A percentile compares a stretch with the other conserved stretches of the same genome.
Evolutionary conservation across 2,329 filamentous ascomycete species (phyloP).

Genomic region (Penicillium griseofulvum): DNA sequence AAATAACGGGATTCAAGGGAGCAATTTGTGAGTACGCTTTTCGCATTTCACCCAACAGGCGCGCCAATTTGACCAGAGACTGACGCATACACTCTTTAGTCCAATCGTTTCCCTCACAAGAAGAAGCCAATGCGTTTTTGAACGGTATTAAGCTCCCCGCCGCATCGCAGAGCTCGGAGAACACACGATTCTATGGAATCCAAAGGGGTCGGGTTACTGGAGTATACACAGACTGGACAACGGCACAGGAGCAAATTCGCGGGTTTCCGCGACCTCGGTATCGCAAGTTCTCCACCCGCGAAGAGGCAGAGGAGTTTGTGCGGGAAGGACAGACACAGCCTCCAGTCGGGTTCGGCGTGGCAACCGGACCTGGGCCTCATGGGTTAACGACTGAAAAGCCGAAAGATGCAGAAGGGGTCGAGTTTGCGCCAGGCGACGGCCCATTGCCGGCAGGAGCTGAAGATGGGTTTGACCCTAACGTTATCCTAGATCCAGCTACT

Average conservation of each 20-base stretch:
- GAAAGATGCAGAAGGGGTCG: constrained; percentile 44
- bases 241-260: constrained; percentile 69
- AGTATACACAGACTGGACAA: constrained; percentile 65
- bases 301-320: constrained; percentile 78
- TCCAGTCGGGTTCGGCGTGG: constrained; percentile 28
- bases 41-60: background rate
- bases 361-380: constrained; percentile 37
- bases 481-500: constrained; percentile 54
- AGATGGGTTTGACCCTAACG: constrained; percentile 61
- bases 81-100: constrained; percentile 50
- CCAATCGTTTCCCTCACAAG: constrained; percentile 71
- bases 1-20: constrained; percentile 63
- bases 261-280: constrained; percentile 68
- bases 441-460: constrained; percentile 56
- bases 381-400: constrained; percentile 42
- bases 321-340: constrained; percentile 34
- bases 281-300: constrained; percentile 65
- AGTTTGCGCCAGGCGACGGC: constrained; percentile 54
- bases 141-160: constrained; percentile 56
- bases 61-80: background rate
- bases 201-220: constrained; percentile 58
- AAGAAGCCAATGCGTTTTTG: constrained; percentile 77
- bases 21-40: constrained; percentile 61
- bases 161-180: constrained; percentile 36
- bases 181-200: constrained; percentile 59